Conservation (phyloP, 371 early-diverging fungal species). For the Umbelopsis sp. region DNA sequence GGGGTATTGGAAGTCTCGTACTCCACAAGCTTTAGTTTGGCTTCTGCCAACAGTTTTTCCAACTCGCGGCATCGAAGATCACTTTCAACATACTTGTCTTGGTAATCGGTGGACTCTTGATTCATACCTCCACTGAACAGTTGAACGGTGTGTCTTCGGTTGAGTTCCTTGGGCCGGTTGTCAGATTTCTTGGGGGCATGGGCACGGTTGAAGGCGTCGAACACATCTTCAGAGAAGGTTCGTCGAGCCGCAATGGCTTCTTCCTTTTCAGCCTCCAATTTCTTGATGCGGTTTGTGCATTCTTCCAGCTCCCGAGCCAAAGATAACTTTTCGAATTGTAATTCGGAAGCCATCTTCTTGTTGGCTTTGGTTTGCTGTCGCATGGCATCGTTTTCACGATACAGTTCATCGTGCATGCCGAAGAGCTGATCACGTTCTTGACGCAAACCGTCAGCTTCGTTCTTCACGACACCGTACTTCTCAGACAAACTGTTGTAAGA, state of each 20-base stretch:
- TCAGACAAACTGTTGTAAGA: constrained; percentile 31
- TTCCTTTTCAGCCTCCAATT: constrained; percentile 44
- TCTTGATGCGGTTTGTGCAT: constrained; percentile 29
- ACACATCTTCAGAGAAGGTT: constrained; percentile 48
- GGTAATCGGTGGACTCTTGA: constrained; percentile 25
- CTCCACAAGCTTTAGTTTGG: constrained; percentile 47
- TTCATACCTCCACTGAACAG: constrained; percentile 7
- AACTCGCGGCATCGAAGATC: constrained; percentile 54
- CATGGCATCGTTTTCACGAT: constrained; percentile 31
- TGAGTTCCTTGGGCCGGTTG: constrained; percentile 30
- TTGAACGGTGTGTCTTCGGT: constrained; percentile 32
- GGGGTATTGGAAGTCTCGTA: constrained; percentile 31
- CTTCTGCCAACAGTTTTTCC: constrained; percentile 50
- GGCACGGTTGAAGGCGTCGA: constrained; percentile 40
- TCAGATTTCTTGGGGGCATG: background rate
- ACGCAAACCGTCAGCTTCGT: constrained; percentile 27
- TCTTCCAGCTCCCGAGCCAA: constrained; percentile 33
- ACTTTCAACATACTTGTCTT: constrained; percentile 47
- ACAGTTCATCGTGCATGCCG: constrained; percentile 30
- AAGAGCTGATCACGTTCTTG: constrained; percentile 38
- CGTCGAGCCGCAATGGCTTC: constrained; percentile 50
- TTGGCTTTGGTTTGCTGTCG: constrained; percentile 31
- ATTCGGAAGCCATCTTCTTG: constrained; percentile 40
- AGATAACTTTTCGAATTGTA: constrained; percentile 43
- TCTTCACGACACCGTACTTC: constrained; percentile 37